Evolutionary conservation across 2,329 filamentous ascomycete species (phyloP), one percentile per base, ranked within the genome.

Genomic region (Alternaria brassicae): DNA sequence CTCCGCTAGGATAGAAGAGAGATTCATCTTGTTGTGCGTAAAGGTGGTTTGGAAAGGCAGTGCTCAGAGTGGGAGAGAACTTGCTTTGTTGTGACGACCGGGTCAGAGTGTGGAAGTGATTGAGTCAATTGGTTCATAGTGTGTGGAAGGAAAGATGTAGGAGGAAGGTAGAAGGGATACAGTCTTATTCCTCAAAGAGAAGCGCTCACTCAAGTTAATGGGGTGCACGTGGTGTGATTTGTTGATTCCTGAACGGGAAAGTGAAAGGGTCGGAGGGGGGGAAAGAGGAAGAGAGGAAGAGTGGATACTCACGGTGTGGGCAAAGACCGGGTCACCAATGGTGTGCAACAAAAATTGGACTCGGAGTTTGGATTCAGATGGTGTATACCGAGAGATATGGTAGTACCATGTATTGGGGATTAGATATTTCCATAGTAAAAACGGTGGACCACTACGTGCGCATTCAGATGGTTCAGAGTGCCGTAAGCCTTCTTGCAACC

Each of bases 401-500:
- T 47, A 32, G 27, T 23, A 32, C 12, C 7, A 47, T 23, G 7
- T 12, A 6, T 47, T 12, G 13, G 23, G 28, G 15, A 19, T 12
- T 19, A n/a, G 32, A 7, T 1, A 47, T 4, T 8, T 47, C 17
- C 6, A 17, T 6, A n/a, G 17, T 12, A 6, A 32, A 13, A 32
- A 7, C 13, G 13, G 9, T 7, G n/a, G 0, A 32, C 5, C 6
- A 6, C 25, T 15, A 98, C 95, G 75, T 99, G 95, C 37, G 95
- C 95, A 75, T 98, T 98, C 69, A 98, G 79, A 77, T 98, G 95
- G 79, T 98, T 99, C 62, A 99, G 81, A 47, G 95, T 99, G 60
- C 95, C 95, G 70, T 99, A 99, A 3, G 95, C 95, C 81, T 98
- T 98, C 80, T 99, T 95, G 75, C 95, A 99, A 8, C 93, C 93